phyloP scores from a whole-genome alignment of 2,329 filamentous ascomycete species.

The Aspergillus carbonarius region DNA sequence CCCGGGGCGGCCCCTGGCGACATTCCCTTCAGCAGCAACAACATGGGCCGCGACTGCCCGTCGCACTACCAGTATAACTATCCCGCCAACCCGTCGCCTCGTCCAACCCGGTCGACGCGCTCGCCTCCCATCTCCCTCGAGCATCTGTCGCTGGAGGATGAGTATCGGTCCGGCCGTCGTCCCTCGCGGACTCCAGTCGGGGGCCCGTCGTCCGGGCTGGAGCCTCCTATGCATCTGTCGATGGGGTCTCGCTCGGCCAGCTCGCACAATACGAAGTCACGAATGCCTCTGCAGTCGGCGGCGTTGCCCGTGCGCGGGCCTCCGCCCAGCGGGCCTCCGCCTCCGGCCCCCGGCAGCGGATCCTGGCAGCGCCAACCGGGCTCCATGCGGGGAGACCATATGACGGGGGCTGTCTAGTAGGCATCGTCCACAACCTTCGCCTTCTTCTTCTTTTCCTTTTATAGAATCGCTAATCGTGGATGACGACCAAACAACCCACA shows the following conservation, averaged over 20 bases:
- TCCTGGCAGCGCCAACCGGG: conserved; percentile 28
- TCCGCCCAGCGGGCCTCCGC: conserved; percentile 56
- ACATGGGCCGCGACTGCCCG: conserved; percentile 34
- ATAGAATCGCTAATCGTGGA: not conserved
- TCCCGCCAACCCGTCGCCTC: conserved; percentile 23
- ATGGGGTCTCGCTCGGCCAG: conserved; percentile 43
- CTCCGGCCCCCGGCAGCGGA: conserved; percentile 51
- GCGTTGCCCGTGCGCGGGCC: conserved; percentile 66
- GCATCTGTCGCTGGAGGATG: conserved; percentile 44
- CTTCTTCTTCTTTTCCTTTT: not conserved
- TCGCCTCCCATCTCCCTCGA: conserved; percentile 44
- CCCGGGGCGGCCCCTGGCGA: conserved; percentile 72
- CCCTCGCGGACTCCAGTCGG: conserved; percentile 29
- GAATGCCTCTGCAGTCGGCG: conserved; percentile 50
- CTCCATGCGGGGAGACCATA: conserved; percentile 21
- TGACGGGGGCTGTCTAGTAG: conserved; percentile 17
- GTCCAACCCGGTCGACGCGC: conserved; percentile 24
- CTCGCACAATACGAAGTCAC: conserved; percentile 36
- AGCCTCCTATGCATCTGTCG: conserved; percentile 37
- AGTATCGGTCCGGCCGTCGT: conserved; percentile 28
- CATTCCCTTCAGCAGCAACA: conserved; percentile 58
- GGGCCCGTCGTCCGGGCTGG: conserved; percentile 41
- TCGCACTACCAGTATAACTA: conserved; percentile 22
- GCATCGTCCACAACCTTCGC: not conserved
- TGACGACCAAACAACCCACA: conserved; percentile 5